Evolutionary conservation across 768 basidiomycete genomes (phyloP).

Genomic region (Psilocybe cyanescens): DNA sequence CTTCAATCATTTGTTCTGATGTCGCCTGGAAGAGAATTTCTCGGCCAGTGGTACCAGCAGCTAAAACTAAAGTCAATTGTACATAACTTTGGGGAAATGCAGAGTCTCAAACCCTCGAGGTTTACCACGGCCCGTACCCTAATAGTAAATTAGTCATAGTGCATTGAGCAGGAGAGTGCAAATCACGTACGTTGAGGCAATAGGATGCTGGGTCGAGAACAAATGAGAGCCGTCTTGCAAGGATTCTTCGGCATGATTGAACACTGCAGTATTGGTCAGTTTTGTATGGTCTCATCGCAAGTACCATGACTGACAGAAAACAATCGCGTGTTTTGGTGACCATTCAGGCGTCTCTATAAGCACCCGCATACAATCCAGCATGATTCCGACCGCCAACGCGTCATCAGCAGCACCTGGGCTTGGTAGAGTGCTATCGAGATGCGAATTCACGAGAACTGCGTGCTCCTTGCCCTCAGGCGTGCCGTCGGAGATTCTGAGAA

Average conservation of each 20-base stretch:
- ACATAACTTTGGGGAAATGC: neutral
- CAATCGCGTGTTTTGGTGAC: conserved; percentile 75
- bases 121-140: conserved; percentile 89
- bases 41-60: conserved; percentile 85
- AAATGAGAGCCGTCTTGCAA: conserved; percentile 95
- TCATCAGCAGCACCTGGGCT: conserved; percentile 92
- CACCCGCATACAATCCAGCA: conserved; percentile 89
- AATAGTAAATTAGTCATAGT: neutral
- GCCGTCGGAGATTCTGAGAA: conserved; percentile 84
- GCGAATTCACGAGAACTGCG: conserved; percentile 86
- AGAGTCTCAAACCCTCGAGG: conserved; percentile 67
- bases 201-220: conserved; percentile 88
- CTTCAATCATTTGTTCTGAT: conserved; percentile 91
- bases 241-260: conserved; percentile 95
- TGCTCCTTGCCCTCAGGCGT: conserved; percentile 74
- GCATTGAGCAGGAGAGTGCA: neutral
- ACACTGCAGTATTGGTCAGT: conserved; percentile 54
- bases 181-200: conserved; percentile 62
- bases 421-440: conserved; percentile 89
- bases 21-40: conserved; percentile 97
- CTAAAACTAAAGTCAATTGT: conserved; percentile 36
- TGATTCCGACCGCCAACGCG: conserved; percentile 84
- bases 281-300: neutral
- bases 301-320: conserved; percentile 70
- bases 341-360: conserved; percentile 67